These are phyloP conservation scores for Fusarium multiceps DNA, from an alignment of 2,329 filamentous ascomycete genomes.

Conservation along the genomic window DNA sequence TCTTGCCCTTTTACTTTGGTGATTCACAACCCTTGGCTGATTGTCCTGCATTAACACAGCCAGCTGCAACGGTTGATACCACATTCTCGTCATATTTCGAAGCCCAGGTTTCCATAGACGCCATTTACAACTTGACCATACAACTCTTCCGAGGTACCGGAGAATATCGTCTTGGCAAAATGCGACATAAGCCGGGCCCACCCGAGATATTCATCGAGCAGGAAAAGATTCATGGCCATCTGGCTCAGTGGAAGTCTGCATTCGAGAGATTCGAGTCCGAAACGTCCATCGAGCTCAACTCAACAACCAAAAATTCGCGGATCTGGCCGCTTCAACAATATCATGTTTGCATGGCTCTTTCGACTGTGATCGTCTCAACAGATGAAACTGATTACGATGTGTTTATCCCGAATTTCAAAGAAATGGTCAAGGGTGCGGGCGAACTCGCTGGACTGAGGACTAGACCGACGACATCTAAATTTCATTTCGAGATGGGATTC, in stretches of 20 bases:
- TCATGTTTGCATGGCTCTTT: slow-evolving; percentile 15
- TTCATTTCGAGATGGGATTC: slow-evolving; percentile 25
- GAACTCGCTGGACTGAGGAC: neutral
- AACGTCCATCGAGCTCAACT: neutral
- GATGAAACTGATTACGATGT: slow-evolving; percentile 9
- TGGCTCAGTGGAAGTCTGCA: slow-evolving; percentile 5
- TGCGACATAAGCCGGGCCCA: slow-evolving; percentile 3
- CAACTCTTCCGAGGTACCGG: slow-evolving; percentile 11
- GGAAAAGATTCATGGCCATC: slow-evolving; percentile 3
- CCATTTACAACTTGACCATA: slow-evolving; percentile 15
- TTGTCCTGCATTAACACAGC: neutral
- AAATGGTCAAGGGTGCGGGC: neutral
- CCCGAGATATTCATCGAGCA: slow-evolving; percentile 8
- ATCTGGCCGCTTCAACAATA: slow-evolving; percentile 23
- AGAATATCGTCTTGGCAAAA: slow-evolving; percentile 7
- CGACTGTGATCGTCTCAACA: neutral
- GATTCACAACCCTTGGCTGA: slow-evolving; percentile 11
- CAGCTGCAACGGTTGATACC: neutral
- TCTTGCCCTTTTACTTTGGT: slow-evolving; percentile 24
- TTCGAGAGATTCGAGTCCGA: slow-evolving; percentile 15
- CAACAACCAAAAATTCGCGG: neutral
- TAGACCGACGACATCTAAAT: neutral
- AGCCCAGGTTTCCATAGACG: slow-evolving; percentile 5
- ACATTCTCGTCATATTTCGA: slow-evolving; percentile 1
- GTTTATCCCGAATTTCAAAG: slow-evolving; percentile 18